Percentiles rank a stretch among this genome's conserved stretches.
Conservation (phyloP, 179 eudicot species). For the Beta macrorhiza region DNA sequence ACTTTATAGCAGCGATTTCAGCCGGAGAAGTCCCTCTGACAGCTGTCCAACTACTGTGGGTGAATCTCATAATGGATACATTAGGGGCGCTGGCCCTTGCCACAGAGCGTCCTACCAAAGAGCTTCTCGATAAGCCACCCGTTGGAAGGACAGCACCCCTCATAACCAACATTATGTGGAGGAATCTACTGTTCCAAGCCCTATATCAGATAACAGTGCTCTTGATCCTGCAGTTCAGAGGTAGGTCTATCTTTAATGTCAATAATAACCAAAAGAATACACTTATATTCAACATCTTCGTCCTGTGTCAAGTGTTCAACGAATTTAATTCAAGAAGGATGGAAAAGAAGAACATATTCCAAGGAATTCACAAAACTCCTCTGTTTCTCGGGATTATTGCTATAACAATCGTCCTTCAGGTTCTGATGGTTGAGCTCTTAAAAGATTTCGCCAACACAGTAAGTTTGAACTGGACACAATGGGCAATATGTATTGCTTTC, state of each 20-base stretch:
- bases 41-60: conserved; percentile 59
- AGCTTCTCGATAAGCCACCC: conserved; percentile 38
- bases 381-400: conserved; percentile 64
- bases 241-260: conserved; percentile 32
- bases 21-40: conserved; percentile 83
- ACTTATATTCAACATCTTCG: conserved; percentile 71
- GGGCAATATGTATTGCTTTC: conserved; percentile 55
- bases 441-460: conserved; percentile 64
- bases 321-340: conserved; percentile 68
- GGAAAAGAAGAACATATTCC: conserved; percentile 66
- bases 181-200: conserved; percentile 40
- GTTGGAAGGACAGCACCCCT: conserved; percentile 43
- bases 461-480: conserved; percentile 56
- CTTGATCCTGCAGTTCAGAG: conserved; percentile 40
- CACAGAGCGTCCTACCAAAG: conserved; percentile 48
- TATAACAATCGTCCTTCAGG: conserved; percentile 60
- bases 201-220: conserved; percentile 40
- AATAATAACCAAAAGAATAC: conserved; percentile 46
- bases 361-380: conserved; percentile 49
- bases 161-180: conserved; percentile 46
- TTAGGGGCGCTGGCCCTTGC: conserved; percentile 48
- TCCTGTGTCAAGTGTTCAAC: conserved; percentile 77
- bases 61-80: conserved; percentile 48
- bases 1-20: conserved; percentile 73
- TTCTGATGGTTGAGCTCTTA: conserved; percentile 70